Evolutionary conservation across 495 filamentous ascomycete genomes (phyloP).

Genomic region (Bacidia gigantensis): DNA sequence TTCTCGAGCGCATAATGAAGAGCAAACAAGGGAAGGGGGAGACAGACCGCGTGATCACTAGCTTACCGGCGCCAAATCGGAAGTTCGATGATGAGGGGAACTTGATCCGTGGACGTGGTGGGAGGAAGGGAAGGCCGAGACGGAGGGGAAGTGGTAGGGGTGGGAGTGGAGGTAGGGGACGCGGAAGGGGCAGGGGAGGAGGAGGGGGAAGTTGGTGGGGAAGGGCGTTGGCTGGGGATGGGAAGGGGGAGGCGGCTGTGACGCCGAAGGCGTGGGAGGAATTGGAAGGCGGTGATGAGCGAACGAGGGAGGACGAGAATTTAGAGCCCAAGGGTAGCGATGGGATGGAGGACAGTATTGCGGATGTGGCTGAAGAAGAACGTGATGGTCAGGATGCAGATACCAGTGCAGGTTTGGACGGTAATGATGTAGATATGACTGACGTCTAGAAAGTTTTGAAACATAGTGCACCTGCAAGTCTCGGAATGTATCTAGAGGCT

Average conservation of each 20-base stretch:
- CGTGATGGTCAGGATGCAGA: neutral
- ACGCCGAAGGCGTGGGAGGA: neutral
- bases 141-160: neutral
- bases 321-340: neutral
- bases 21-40: constrained; percentile 33
- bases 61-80: neutral
- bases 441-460: too few relatives aligned
- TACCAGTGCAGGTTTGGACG: too few relatives aligned
- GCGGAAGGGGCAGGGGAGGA: neutral
- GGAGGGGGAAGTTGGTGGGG: neutral
- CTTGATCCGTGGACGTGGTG: neutral
- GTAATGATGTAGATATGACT: too few relatives aligned
- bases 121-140: neutral
- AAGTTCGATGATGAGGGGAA: neutral
- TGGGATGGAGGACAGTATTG: neutral
- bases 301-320: neutral
- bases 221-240: neutral
- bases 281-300: neutral
- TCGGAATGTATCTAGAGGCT: too few relatives aligned
- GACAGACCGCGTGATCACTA: constrained; percentile 25
- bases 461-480: too few relatives aligned
- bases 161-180: neutral
- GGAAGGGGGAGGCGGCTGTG: constrained; percentile 4
- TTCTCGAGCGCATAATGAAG: constrained; percentile 30
- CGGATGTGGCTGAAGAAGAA: too few relatives aligned